Conservation (phyloP, 169 alveolate species). For the Eimeria falciformis region DNA sequence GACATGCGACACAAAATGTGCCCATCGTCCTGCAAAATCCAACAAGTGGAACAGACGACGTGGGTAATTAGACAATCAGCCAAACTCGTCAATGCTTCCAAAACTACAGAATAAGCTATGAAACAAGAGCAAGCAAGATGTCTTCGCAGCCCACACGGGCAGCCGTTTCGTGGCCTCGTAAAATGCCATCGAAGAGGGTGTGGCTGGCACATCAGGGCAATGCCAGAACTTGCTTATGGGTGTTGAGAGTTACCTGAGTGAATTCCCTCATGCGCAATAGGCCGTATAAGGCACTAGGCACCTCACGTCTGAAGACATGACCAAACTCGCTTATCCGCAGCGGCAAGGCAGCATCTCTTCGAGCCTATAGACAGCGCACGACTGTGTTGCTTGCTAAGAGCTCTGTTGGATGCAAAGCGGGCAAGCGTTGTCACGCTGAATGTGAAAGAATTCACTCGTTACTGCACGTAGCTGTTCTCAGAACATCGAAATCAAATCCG, state of each 20-base stretch:
- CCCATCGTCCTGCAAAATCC: constrained; percentile 69
- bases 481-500: not conserved
- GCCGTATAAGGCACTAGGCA: constrained; percentile 98
- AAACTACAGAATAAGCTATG: too few species aligned
- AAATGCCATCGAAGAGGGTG: too few species aligned
- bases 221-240: too few species aligned
- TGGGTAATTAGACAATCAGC: too few species aligned
- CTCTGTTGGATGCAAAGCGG: not conserved
- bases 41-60: too few species aligned
- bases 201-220: too few species aligned
- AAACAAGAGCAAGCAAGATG: too few species aligned
- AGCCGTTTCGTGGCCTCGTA: too few species aligned
- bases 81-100: too few species aligned
- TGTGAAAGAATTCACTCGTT: not conserved
- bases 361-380: constrained; percentile 9
- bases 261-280: constrained; percentile 88
- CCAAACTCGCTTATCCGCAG: constrained; percentile 99
- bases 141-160: too few species aligned
- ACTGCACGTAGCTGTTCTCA: not conserved
- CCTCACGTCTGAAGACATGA: constrained; percentile 98
- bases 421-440: not conserved
- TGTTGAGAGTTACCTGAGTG: constrained; percentile 51
- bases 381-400: not conserved
- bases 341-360: constrained; percentile 87
- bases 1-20: constrained; percentile 66